phyloP scores from a whole-genome alignment of 2,329 filamentous ascomycete genomes.

The Penicillium fuscoglaucum region DNA sequence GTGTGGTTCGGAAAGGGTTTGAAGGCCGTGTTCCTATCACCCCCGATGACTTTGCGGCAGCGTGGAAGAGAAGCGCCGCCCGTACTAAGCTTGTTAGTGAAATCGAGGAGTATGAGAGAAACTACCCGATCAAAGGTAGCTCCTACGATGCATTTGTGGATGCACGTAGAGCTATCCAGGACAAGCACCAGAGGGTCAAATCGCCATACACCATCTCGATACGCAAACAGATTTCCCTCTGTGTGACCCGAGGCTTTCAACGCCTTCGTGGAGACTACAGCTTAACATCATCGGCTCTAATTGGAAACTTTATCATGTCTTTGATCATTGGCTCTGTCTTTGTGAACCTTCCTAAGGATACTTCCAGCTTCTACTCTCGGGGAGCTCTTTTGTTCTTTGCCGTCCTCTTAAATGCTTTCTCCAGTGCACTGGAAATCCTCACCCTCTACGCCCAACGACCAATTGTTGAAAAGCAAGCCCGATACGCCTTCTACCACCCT shows the following conservation, averaged over 20 bases:
- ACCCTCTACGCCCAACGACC: constrained; percentile 85
- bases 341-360: constrained; percentile 67
- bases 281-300: constrained; percentile 62
- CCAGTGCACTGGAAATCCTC: constrained; percentile 68
- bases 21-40: constrained; percentile 64
- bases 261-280: constrained; percentile 40
- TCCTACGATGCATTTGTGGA: constrained; percentile 32
- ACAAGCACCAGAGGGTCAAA: constrained; percentile 43
- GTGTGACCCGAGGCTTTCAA: neutral
- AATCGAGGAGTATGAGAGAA: constrained; percentile 41
- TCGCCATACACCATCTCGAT: constrained; percentile 32
- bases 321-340: constrained; percentile 77
- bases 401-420: constrained; percentile 78
- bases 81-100: constrained; percentile 38
- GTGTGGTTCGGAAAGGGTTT: constrained; percentile 56
- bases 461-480: constrained; percentile 85
- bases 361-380: constrained; percentile 70
- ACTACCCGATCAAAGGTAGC: constrained; percentile 39
- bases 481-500: constrained; percentile 87
- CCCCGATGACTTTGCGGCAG: constrained; percentile 63
- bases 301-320: constrained; percentile 69
- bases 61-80: constrained; percentile 54
- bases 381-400: constrained; percentile 81
- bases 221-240: neutral
- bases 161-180: constrained; percentile 35